phyloP scores from a whole-genome alignment of 495 filamentous ascomycete genomes.

The Articulospora tetracladia region DNA sequence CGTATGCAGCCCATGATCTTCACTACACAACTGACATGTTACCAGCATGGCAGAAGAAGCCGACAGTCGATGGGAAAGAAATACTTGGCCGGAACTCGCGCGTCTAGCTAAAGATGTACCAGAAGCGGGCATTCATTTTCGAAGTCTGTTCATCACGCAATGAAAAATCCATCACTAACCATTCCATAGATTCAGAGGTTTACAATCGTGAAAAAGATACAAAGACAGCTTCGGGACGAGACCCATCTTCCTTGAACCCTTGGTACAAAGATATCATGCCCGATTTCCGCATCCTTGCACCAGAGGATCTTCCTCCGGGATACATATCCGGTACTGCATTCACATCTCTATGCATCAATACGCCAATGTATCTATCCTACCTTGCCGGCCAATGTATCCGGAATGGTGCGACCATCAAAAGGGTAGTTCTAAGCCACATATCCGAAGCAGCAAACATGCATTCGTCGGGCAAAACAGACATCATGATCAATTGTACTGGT shows the following conservation, averaged over 20 bases:
- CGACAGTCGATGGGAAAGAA: constrained; percentile 54
- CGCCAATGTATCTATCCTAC: constrained; percentile 81
- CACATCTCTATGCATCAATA: constrained; percentile 88
- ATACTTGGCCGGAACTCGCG: constrained; percentile 64
- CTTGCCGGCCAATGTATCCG: constrained; percentile 71
- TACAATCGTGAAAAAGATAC: constrained; percentile 30
- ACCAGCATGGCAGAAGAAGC: constrained; percentile 13
- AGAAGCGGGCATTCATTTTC: constrained; percentile 88
- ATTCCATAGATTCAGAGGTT: constrained; percentile 53
- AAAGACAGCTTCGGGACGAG: constrained; percentile 60
- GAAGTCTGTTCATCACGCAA: constrained; percentile 35
- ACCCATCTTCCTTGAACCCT: constrained; percentile 47
- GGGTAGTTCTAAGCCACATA: constrained; percentile 60
- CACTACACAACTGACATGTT: not conserved
- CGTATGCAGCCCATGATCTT: constrained; percentile 45
- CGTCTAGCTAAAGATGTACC: constrained; percentile 66
- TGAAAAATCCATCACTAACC: constrained; percentile 59
- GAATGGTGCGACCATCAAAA: constrained; percentile 61
- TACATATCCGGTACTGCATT: constrained; percentile 70
- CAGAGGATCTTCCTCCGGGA: too few relatives aligned
- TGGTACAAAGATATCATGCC: constrained; percentile 56
- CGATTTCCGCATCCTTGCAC: too few relatives aligned
- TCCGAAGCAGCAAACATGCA: constrained; percentile 63
- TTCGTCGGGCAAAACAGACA: constrained; percentile 58
- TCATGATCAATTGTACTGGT: constrained; percentile 88